Conservation (phyloP, 2,329 filamentous ascomycete species). For the Pyricularia pennisetigena region DNA sequence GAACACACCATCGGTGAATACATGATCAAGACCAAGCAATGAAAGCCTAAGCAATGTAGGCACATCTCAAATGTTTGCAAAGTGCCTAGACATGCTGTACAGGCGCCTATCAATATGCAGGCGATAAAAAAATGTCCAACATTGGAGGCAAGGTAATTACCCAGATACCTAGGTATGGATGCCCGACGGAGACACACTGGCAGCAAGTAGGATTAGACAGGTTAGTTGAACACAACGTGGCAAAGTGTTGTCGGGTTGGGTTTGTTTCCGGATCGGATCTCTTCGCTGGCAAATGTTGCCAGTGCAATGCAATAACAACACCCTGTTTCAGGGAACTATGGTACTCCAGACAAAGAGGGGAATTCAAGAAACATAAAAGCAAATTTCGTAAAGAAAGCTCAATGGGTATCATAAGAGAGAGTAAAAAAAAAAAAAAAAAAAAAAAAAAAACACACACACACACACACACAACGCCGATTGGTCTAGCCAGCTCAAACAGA, state of each 20-base stretch:
- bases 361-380: background rate
- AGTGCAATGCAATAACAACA: background rate
- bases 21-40: background rate
- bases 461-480: background rate
- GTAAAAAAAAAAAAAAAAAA: background rate
- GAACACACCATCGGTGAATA: background rate
- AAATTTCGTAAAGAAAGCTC: background rate
- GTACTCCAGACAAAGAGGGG: background rate
- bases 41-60: background rate
- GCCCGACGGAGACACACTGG: background rate
- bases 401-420: background rate
- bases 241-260: background rate
- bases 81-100: background rate
- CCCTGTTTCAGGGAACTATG: background rate
- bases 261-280: background rate
- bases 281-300: background rate
- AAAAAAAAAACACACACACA: no score
- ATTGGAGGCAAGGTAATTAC: background rate
- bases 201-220: background rate
- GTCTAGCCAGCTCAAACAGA: background rate
- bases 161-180: background rate
- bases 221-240: background rate
- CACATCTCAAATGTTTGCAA: background rate
- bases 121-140: background rate
- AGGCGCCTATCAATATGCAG: background rate